phyloP scores from a whole-genome alignment of 345 rosid species.

The Turnera subulata region DNA sequence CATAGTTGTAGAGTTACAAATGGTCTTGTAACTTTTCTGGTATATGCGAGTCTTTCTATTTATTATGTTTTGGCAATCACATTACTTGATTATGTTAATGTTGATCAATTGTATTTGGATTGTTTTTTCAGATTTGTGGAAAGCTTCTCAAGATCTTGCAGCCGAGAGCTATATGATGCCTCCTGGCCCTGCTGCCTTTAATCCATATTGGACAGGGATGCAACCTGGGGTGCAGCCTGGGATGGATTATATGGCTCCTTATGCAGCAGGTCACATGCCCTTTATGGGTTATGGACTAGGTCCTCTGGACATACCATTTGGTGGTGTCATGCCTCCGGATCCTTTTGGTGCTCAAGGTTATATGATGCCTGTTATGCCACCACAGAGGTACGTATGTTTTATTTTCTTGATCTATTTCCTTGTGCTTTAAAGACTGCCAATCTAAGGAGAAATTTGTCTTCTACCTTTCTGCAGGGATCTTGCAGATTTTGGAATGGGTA shows the following conservation, averaged over 20 bases:
- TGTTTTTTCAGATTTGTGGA: slow-evolving; percentile 66
- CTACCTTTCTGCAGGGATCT: slow-evolving; percentile 54
- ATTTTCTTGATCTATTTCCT: background rate
- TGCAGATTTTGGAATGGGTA: slow-evolving; percentile 74
- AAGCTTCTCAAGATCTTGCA: slow-evolving; percentile 50
- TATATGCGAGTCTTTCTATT: background rate
- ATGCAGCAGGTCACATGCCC: slow-evolving; percentile 46
- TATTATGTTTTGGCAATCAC: background rate
- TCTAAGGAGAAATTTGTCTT: background rate
- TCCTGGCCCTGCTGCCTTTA: slow-evolving; percentile 57
- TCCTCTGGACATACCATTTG: slow-evolving; percentile 60
- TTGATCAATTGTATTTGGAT: slow-evolving; percentile 9
- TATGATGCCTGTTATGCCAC: slow-evolving; percentile 64
- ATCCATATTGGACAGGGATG: slow-evolving; percentile 74
- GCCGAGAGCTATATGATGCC: slow-evolving; percentile 86
- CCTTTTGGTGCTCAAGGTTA: slow-evolving; percentile 54
- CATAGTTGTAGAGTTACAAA: too few species aligned
- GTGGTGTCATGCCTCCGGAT: slow-evolving; percentile 54
- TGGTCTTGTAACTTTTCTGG: too few species aligned
- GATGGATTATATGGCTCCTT: slow-evolving; percentile 54
- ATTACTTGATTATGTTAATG: background rate
- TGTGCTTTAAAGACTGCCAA: background rate
- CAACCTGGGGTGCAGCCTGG: slow-evolving; percentile 76
- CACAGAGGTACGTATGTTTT: slow-evolving; percentile 41
- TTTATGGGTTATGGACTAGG: slow-evolving; percentile 59